Base-by-base conservation (phyloP, 1,284 basidiomycete species). In the Moesziomyces antarcticus region DNA sequence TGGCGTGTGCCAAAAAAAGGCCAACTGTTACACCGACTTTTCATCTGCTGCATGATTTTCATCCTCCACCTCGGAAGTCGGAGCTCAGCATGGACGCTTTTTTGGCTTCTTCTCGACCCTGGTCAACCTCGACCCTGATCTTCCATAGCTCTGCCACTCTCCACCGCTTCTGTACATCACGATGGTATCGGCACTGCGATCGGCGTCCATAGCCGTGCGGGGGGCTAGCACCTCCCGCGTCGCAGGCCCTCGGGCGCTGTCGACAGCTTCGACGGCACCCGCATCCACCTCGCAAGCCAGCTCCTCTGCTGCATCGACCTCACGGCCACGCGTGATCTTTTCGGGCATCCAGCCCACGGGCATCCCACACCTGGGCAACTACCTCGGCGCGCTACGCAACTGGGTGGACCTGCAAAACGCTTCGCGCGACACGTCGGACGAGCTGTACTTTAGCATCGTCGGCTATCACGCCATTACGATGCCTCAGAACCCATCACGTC, bases 321-420 rank as follows among this genome's bases (percentile, higher is more conserved):
- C 48, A 8, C 46, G 49, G 8, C 55, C 62, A 49, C 54, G 51
- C 18, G 72, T 90, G 46, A 86, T 94, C 44, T 90, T 94, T 80
- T 92, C 91, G 7, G 93, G 92, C 9, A 93, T 93, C 42, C 92
- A 92, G 79, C 91, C 91, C 0, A 93, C 91, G 8, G 93, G 93
- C 0, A 89, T 92, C 5, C 92, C 93, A 47, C 93, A 95, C 86
- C 87, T 97, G 77, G 95, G 95, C 46, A 98, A 97, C 84, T 93
- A 94, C 79, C 88, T 97, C 2, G 95, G 95, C 7, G 94, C 94
- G 0, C 87, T 96, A 20, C 88, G 89, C 33, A 94, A 93, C 83
- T 97, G 94, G 94, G 91, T 93, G 37, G 88, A 88, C 53, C 86
- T 95, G 16, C 93, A 94, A 82, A 86, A 88, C 45, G 41, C 57